A percentile compares a stretch with the other conserved stretches of the same genome.
Evolutionary conservation across 352 stramenopile genomes (phyloP).

Genomic region (Pythium oligandrum): DNA sequence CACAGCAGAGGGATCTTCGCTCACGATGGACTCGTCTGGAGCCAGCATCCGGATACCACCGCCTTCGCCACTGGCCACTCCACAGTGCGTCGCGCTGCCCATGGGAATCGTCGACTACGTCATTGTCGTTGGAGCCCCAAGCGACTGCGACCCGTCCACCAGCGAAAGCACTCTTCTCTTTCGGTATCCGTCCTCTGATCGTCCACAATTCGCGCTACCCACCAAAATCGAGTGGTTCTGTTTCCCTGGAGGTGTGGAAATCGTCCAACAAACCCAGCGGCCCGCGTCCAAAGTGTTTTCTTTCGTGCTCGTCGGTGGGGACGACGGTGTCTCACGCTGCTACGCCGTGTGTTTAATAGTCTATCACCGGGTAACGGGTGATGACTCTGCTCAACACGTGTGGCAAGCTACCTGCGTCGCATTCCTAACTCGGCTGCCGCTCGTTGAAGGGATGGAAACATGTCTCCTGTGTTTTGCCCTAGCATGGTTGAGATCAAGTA

Average conservation of each 20-base stretch:
- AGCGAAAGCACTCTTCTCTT: slow-evolving; percentile 60
- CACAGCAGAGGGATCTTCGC: no score
- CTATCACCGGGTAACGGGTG: slow-evolving; percentile 36
- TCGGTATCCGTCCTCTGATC: slow-evolving; percentile 51
- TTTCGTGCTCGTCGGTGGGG: slow-evolving; percentile 71
- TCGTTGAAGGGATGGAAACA: slow-evolving; percentile 45
- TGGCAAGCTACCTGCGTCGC: slow-evolving; percentile 72
- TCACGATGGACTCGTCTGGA: no score
- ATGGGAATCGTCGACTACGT: slow-evolving; percentile 75
- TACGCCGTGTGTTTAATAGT: slow-evolving; percentile 72
- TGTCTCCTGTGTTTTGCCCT: slow-evolving; percentile 55
- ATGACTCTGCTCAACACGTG: background rate
- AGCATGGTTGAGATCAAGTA: slow-evolving; percentile 32
- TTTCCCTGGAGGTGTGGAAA: slow-evolving; percentile 65
- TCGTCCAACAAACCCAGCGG: slow-evolving; percentile 35
- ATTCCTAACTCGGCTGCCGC: slow-evolving; percentile 63
- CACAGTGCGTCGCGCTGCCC: slow-evolving; percentile 29
- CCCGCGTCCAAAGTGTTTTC: slow-evolving; percentile 64
- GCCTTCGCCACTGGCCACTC: slow-evolving; percentile 10
- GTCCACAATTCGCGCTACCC: slow-evolving; percentile 56
- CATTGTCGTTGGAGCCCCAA: slow-evolving; percentile 47
- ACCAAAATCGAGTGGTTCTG: slow-evolving; percentile 90
- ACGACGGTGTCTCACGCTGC: slow-evolving; percentile 63
- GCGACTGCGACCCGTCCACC: background rate
- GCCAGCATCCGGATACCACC: background rate